These are phyloP conservation scores for Linum tenue DNA, from an alignment of 345 rosid species.

Conservation along the genomic window DNA sequence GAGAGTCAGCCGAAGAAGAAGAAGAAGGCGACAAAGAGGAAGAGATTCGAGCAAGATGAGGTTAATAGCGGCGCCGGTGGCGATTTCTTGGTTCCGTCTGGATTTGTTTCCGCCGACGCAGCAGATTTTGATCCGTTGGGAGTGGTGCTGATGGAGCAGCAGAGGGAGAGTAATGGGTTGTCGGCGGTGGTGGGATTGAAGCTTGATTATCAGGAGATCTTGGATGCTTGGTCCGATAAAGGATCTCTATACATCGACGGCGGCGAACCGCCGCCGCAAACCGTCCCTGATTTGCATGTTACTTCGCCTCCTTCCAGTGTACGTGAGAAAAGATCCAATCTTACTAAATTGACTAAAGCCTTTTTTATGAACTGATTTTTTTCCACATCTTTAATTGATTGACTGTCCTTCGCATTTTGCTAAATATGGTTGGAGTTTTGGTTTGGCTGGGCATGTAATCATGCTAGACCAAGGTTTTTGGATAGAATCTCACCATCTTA, in stretches of 20 bases:
- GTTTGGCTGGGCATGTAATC: too few species aligned
- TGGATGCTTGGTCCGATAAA: conserved; percentile 84
- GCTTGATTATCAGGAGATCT: conserved; percentile 72
- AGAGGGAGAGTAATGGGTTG: conserved; percentile 6
- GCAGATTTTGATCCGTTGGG: neutral
- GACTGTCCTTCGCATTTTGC: too few species aligned
- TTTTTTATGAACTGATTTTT: too few species aligned
- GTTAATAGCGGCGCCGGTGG: conserved; percentile 38
- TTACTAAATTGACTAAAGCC: too few species aligned
- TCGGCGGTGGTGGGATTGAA: conserved; percentile 39
- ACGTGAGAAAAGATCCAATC: neutral
- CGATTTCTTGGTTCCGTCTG: too few species aligned
- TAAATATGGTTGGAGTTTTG: too few species aligned
- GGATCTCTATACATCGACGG: conserved; percentile 52
- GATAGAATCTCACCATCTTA: too few species aligned
- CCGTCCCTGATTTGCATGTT: conserved; percentile 60
- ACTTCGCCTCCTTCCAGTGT: conserved; percentile 24
- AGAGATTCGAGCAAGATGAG: conserved; percentile 32
- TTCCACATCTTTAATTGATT: too few species aligned
- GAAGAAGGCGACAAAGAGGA: neutral
- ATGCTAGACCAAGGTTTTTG: too few species aligned
- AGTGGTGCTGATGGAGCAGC: conserved; percentile 22
- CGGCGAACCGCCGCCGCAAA: conserved; percentile 35
- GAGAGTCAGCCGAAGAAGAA: conserved; percentile 11
- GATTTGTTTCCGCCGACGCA: too few species aligned